Evolutionary conservation across 23 red algal genomes (phyloP).

Genomic region (Chondrus crispus): DNA sequence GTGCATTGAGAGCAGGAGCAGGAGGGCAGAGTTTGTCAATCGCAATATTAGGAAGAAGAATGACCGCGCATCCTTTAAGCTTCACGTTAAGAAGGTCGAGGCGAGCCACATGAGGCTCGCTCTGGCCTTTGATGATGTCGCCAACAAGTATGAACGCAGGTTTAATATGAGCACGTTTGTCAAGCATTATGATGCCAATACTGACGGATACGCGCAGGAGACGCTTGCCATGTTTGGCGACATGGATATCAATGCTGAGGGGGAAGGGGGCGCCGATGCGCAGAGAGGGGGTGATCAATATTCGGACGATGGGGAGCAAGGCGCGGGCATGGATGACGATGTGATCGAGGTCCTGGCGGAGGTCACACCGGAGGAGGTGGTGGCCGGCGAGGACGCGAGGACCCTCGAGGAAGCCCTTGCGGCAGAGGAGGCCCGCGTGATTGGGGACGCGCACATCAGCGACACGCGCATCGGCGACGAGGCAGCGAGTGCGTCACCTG

Average conservation of each 20-base stretch:
- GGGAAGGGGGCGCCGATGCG: not conserved
- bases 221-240: slow-evolving; percentile 61
- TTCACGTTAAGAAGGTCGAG: slow-evolving; percentile 47
- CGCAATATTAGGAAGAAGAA: slow-evolving; percentile 42
- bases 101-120: slow-evolving; percentile 52
- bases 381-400: too few species aligned
- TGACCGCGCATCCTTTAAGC: slow-evolving; percentile 15
- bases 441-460: too few species aligned
- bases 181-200: slow-evolving; percentile 45
- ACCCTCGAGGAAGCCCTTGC: too few species aligned
- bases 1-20: slow-evolving; percentile 50
- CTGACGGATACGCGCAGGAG: slow-evolving; percentile 4
- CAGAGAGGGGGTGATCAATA: not conserved
- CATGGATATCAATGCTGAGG: slow-evolving; percentile 40
- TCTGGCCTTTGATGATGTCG: slow-evolving; percentile 26
- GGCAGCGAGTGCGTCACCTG: too few species aligned
- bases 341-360: slow-evolving; percentile 29
- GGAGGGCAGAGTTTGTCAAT: slow-evolving; percentile 41
- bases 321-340: slow-evolving; percentile 34
- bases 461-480: too few species aligned
- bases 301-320: not conserved
- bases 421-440: too few species aligned
- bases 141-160: slow-evolving; percentile 24
- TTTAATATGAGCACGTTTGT: slow-evolving; percentile 65
- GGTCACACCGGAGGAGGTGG: too few species aligned